Base-by-base conservation (phyloP, 768 basidiomycete species). In the Neoboletus subvelutipes region DNA sequence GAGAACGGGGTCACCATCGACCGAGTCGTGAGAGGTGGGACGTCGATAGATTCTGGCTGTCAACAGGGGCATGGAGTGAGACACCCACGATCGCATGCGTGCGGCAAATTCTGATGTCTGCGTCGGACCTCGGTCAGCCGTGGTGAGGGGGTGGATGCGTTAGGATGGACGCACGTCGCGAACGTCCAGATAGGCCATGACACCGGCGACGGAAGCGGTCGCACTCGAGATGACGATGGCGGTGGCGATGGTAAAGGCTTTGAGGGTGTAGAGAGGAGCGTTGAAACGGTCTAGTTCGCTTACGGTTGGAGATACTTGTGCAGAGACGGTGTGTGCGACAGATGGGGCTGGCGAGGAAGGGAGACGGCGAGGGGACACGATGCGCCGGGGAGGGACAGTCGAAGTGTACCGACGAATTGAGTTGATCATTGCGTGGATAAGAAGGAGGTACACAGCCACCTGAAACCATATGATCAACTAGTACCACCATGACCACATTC, bases 201-300 rank as follows among this genome's bases (percentile, higher is more conserved):
- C 76, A 1, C 79, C 78, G 63, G 74, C 78, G 3, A 83, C 71
- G 5, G 81, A 68, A 0, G 67, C 72, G 6, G 75, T 67, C 0
- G 80, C 86, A 26, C 80, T 75, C 4, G 77, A 68, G 0, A 77
- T 63, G 26, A 89, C 87, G 34, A 87, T 64, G 11, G 79, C 64
- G 0, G 88, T 90, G 5, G 88, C 86, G 41, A 88, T 77, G 3
- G 78, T 75, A 40, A 91, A 83, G 0, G 88, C 88, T 61, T 86
- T 87, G 5, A 80, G 73, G 1, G 81, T 79, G 60, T 84, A 78
- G 2, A 87, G 54, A 0, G 80, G 80, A 0, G 77, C 81, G 45
- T 81, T 82, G 62, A 80, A 79, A 37, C 73, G 68, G 55, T 77
- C 31, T 5, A 13, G 36, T 50, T 36, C 51, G 15, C 17, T 36